phyloP scores from a whole-genome alignment of 148 eudicot species.

The Spergularia marina region DNA sequence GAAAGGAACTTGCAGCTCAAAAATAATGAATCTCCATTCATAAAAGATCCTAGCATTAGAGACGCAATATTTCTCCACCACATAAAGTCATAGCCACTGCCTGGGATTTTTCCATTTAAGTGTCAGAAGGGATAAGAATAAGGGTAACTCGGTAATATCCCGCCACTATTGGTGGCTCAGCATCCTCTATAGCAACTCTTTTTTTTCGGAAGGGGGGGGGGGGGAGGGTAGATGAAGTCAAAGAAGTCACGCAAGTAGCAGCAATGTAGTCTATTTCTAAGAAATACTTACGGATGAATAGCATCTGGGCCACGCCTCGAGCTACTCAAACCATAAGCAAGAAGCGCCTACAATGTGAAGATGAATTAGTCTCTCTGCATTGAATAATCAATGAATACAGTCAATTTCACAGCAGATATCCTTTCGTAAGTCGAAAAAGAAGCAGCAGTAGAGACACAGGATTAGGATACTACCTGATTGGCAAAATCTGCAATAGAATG shows the following conservation, averaged over 20 bases:
- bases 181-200: too few relatives aligned
- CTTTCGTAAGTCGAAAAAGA: neutral
- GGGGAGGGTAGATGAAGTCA: neutral
- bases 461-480: constrained; percentile 59
- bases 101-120: neutral
- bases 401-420: constrained; percentile 15
- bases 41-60: neutral
- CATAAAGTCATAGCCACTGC: neutral
- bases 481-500: constrained; percentile 95
- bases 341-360: constrained; percentile 74
- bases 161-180: neutral
- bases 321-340: constrained; percentile 92
- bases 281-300: constrained; percentile 81
- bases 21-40: neutral
- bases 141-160: neutral
- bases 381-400: constrained; percentile 19
- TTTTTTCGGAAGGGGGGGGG: too few relatives aligned
- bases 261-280: neutral
- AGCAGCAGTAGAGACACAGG: constrained; percentile 7
- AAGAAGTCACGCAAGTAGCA: neutral
- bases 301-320: constrained; percentile 99
- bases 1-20: neutral
- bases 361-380: constrained; percentile 42
- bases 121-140: neutral
- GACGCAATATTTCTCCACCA: neutral